These are phyloP conservation scores for Leishmania guyanensis DNA, from an alignment of 208 protist species.

Conservation along the genomic window DNA sequence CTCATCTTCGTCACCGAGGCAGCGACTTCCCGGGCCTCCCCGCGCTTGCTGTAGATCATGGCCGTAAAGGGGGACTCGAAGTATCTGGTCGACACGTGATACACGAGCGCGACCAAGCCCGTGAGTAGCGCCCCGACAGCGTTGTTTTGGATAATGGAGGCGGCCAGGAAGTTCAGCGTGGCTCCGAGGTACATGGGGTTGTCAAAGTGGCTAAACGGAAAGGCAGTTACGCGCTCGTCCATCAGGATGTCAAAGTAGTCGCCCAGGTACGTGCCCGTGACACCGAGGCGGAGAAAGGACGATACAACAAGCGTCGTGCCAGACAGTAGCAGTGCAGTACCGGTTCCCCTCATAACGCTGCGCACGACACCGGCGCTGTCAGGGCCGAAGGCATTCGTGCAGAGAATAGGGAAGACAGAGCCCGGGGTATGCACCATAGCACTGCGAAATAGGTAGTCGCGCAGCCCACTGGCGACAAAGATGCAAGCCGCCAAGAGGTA, in stretches of 20 bases:
- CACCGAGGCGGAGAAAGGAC: slow-evolving; percentile 74
- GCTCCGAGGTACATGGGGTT: slow-evolving; percentile 96
- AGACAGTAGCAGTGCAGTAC: slow-evolving; percentile 41
- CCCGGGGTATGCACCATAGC: slow-evolving; percentile 56
- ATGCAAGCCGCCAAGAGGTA: slow-evolving; percentile 90
- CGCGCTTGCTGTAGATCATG: slow-evolving; percentile 78
- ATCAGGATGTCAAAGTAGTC: slow-evolving; percentile 96
- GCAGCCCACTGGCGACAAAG: slow-evolving; percentile 60
- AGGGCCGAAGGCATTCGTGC: slow-evolving; percentile 1
- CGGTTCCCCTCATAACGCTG: slow-evolving; percentile 20
- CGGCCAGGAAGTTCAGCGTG: slow-evolving; percentile 86
- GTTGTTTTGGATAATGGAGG: slow-evolving; percentile 61
- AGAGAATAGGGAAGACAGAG: slow-evolving; percentile 33
- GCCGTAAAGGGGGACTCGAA: slow-evolving; percentile 92
- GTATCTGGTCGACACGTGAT: slow-evolving; percentile 82
- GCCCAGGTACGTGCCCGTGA: slow-evolving; percentile 94
- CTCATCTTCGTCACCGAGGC: background rate
- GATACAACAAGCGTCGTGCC: slow-evolving; percentile 78
- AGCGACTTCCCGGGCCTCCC: background rate
- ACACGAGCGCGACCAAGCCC: slow-evolving; percentile 77
- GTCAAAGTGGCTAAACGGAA: slow-evolving; percentile 92
- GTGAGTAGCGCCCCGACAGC: slow-evolving; percentile 80
- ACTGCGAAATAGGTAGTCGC: slow-evolving; percentile 75
- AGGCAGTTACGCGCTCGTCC: slow-evolving; percentile 84
- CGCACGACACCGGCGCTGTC: background rate